Evolutionary conservation across 495 filamentous ascomycete species (phyloP).

Genomic region (Penicillium subrubescens): DNA sequence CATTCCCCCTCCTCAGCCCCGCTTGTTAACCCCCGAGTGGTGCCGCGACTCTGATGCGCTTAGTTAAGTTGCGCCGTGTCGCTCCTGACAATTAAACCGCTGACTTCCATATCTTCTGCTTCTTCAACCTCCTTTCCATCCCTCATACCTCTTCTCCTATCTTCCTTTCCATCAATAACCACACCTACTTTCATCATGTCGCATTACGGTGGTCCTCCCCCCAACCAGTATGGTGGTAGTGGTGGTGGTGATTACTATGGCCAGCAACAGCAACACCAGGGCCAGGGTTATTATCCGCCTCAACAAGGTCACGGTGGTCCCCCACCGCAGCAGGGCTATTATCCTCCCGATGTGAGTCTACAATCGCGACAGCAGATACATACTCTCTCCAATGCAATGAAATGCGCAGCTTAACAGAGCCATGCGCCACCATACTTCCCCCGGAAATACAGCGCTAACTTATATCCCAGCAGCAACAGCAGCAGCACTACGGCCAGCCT

Average conservation of each 20-base stretch:
- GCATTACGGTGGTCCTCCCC: slow-evolving; percentile 22
- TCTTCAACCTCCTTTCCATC: neutral
- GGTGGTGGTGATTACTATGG: slow-evolving; percentile 22
- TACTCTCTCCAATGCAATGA: neutral
- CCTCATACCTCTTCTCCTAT: neutral
- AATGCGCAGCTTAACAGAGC: neutral
- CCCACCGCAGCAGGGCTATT: slow-evolving; percentile 33
- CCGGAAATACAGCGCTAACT: neutral
- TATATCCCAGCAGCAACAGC: slow-evolving; percentile 2
- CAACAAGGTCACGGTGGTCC: slow-evolving; percentile 26
- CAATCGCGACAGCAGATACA: neutral
- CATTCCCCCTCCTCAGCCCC: slow-evolving; percentile 16
- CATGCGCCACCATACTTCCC: neutral
- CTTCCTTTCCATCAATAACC: neutral
- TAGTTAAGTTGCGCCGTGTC: slow-evolving; percentile 10
- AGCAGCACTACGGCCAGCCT: slow-evolving; percentile 27
- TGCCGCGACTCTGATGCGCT: slow-evolving; percentile 2
- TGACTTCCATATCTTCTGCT: neutral
- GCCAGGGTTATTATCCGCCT: slow-evolving; percentile 28
- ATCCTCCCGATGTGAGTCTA: slow-evolving; percentile 30
- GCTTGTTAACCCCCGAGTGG: neutral
- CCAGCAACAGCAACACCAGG: slow-evolving; percentile 25
- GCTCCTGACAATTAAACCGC: neutral
- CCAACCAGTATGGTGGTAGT: slow-evolving; percentile 22
- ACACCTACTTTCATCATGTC: slow-evolving; percentile 20